Evolutionary conservation across 768 basidiomycete genomes (phyloP).

Genomic region (Amanita molliuscula): DNA sequence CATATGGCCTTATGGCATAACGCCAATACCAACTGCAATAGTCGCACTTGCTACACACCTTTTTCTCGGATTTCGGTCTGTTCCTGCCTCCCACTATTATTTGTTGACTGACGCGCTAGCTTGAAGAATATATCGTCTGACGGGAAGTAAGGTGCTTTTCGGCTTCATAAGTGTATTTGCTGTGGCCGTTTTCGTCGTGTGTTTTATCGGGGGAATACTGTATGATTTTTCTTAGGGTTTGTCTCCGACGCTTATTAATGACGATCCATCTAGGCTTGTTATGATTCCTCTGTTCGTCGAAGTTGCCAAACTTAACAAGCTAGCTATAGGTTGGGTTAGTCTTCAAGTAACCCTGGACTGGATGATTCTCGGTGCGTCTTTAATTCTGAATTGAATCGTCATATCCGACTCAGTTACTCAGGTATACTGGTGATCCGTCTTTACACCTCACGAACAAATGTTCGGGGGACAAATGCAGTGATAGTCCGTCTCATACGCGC

Average conservation of each 20-base stretch:
- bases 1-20: conserved; percentile 7
- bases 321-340: conserved; percentile 8
- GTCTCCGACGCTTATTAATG: no score
- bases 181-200: not conserved
- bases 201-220: not conserved
- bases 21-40: conserved; percentile 8
- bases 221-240: not conserved
- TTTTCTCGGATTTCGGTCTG: conserved; percentile 5
- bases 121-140: conserved; percentile 4
- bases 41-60: conserved; percentile 7
- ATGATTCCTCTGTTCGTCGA: conserved; percentile 1
- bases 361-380: conserved; percentile 5
- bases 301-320: not conserved
- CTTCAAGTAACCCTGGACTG: conserved; percentile 7
- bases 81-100: not conserved
- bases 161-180: not conserved
- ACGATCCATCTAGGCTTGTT: not conserved
- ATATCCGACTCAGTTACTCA: not conserved
- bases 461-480: conserved; percentile 4
- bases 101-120: not conserved
- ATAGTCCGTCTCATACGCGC: conserved; percentile 9
- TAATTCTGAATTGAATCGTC: not conserved
- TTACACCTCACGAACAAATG: conserved; percentile 3
- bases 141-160: not conserved
- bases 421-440: conserved; percentile 2